Evolutionary conservation across 2,329 filamentous ascomycete genomes (phyloP).

Genomic region (Pseudogymnoascus sp.): DNA sequence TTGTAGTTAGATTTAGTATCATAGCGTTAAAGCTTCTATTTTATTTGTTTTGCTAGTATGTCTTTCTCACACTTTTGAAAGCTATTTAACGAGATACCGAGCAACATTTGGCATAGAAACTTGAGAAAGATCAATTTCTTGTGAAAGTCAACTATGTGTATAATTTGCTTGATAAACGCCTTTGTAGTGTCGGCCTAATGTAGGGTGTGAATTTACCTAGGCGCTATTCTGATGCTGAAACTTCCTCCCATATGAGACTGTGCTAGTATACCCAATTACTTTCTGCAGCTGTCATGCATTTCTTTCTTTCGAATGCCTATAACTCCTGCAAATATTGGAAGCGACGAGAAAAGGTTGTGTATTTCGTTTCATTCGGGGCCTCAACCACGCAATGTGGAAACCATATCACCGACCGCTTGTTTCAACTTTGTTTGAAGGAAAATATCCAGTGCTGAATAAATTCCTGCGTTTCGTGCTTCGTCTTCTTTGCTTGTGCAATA

Average conservation of each 20-base stretch:
- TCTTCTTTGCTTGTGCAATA: neutral
- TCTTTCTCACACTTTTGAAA: neutral
- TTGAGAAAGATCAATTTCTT: neutral
- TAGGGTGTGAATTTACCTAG: neutral
- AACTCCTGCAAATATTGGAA: neutral
- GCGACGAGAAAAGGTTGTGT: neutral
- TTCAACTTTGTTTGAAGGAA: slow-evolving; percentile 9
- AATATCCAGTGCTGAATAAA: neutral
- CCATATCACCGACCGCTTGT: neutral
- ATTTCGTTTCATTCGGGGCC: neutral
- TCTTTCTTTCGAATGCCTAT: neutral
- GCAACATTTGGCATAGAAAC: neutral
- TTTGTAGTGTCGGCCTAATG: neutral
- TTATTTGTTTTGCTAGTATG: neutral
- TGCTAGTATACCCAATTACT: neutral
- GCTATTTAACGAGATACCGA: neutral
- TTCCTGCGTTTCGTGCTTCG: neutral
- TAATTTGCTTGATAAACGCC: neutral
- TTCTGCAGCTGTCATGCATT: neutral
- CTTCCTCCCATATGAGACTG: slow-evolving; percentile 3
- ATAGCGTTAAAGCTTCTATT: neutral
- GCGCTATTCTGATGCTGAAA: neutral
- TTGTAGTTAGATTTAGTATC: neutral
- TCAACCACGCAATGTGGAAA: slow-evolving; percentile 2
- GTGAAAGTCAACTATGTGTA: neutral